Base-by-base conservation (phyloP, 148 eudicot species). In the Vaccinium darrowii region DNA sequence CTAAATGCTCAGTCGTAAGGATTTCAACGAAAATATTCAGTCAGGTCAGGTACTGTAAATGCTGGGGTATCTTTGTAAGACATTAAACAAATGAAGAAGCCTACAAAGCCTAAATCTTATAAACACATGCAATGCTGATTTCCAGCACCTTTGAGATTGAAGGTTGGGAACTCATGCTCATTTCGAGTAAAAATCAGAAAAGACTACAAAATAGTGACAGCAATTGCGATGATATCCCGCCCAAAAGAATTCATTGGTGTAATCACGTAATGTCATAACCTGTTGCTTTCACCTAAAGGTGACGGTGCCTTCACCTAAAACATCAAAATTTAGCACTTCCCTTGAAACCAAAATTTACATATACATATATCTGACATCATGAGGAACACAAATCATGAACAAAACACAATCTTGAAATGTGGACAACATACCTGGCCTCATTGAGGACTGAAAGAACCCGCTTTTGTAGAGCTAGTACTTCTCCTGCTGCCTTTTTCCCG, bases 401-500 rank as follows among this genome's bases (percentile, higher is more conserved):
- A 57, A 80, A 36, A 56, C 27, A 15, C 51, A 7, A 60, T 67
- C 53, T 50, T 79, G 39, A 60, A 54, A 58, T 25, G 50, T 62
- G 36, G 5, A 54, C 39, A 50, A 49, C 85, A 83, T 84, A 97
- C 99, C 93, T 97, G 84, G 99, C 98, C 87, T 97, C 95, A 79
- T 93, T 97, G 23, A 97, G 98, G 71, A 97, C 99, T 18, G 92
- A 82, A 87, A 97, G 92, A 83, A 97, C 99, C 76, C 98, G 94
- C 85, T 97, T 97, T 84, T 97, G 99, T 78, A 97, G 98, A 86
- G 98, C 98, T 80, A 97, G 88, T 81, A 97, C 97, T 89, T 94
- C 99, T 85, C 95, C 99, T 25, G 99, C 99, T 8, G 99, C 99
- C 85, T 93, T 97, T 89, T 95, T 97, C 79, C 98, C 99, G 67